Conservation (phyloP, 768 basidiomycete species). For the Lactarius deliciosus region DNA sequence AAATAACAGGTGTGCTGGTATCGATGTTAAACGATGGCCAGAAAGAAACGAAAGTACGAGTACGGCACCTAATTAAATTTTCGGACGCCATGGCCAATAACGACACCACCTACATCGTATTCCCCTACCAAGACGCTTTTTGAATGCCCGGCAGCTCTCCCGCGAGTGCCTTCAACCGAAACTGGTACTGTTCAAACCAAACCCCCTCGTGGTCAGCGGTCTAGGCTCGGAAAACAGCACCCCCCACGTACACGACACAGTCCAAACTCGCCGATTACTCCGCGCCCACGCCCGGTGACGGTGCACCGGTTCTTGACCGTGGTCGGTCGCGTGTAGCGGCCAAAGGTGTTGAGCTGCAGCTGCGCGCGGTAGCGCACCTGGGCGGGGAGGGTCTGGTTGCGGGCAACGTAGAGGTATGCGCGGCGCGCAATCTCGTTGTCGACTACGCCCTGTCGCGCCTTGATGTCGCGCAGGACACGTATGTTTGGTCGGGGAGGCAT, state of each 20-base stretch:
- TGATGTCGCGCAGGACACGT: slow-evolving; percentile 72
- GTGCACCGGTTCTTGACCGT: slow-evolving; percentile 87
- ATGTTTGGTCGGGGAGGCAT: slow-evolving; percentile 38
- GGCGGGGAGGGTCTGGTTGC: slow-evolving; percentile 85
- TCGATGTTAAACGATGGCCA: not conserved
- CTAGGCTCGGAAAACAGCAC: not conserved
- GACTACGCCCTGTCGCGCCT: slow-evolving; percentile 67
- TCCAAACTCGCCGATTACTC: slow-evolving; percentile 86
- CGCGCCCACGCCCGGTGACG: slow-evolving; percentile 83
- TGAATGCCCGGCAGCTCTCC: slow-evolving; percentile 85
- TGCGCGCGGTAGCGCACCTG: slow-evolving; percentile 93
- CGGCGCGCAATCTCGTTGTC: slow-evolving; percentile 80
- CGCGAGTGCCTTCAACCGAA: slow-evolving; percentile 77
- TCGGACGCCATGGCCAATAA: not conserved
- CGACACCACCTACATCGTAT: not conserved
- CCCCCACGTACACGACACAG: slow-evolving; percentile 62
- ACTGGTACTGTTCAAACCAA: slow-evolving; percentile 67
- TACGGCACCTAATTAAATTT: not conserved
- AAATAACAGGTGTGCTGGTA: not conserved
- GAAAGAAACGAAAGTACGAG: not conserved
- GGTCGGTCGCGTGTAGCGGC: slow-evolving; percentile 77
- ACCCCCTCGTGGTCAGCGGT: not conserved
- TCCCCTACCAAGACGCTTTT: slow-evolving; percentile 84
- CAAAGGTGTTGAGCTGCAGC: slow-evolving; percentile 87
- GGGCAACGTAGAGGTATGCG: slow-evolving; percentile 90